A percentile compares a stretch with the other conserved stretches of the same genome.
Evolutionary conservation across 1,284 basidiomycete genomes (phyloP).

Genomic region (Ustanciosporium gigantosporum): DNA sequence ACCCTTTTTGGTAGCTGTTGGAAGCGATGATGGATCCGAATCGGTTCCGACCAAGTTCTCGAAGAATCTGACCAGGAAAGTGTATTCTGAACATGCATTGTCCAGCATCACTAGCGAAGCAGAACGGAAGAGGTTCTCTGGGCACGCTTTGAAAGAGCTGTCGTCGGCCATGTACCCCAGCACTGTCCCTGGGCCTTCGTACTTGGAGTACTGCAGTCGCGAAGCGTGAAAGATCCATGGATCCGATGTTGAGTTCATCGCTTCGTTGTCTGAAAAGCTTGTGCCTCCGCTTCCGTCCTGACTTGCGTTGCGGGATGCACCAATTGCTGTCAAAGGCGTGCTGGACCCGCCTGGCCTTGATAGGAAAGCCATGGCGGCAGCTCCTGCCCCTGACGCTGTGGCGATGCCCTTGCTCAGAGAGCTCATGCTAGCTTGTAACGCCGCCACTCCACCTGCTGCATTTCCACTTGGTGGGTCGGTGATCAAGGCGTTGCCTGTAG

Average conservation of each 20-base stretch:
- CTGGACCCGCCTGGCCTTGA: neutral
- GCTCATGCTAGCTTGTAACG: slow-evolving; percentile 8
- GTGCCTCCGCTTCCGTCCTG: slow-evolving; percentile 4
- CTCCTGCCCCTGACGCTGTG: neutral
- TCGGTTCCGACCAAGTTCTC: slow-evolving; percentile 7
- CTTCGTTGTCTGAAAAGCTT: neutral
- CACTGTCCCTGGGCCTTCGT: slow-evolving; percentile 38
- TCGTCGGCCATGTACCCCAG: slow-evolving; percentile 58
- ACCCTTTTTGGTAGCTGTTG: neutral
- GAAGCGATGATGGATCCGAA: neutral
- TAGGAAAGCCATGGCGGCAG: neutral
- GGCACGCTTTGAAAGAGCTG: slow-evolving; percentile 20
- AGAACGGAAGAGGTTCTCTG: slow-evolving; percentile 55
- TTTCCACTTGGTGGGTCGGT: slow-evolving; percentile 1
- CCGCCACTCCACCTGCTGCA: neutral
- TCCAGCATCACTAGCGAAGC: slow-evolving; percentile 52
- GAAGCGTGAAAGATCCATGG: slow-evolving; percentile 30
- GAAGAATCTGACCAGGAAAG: slow-evolving; percentile 57
- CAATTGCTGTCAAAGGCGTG: neutral
- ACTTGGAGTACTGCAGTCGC: slow-evolving; percentile 31
- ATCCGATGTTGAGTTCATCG: slow-evolving; percentile 6
- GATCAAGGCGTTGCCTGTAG: neutral
- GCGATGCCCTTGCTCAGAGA: neutral
- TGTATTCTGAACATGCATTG: slow-evolving; percentile 57
- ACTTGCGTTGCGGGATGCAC: neutral